Conservation (phyloP, 352 stramenopile species). For the Globisporangium acanthophoron region DNA sequence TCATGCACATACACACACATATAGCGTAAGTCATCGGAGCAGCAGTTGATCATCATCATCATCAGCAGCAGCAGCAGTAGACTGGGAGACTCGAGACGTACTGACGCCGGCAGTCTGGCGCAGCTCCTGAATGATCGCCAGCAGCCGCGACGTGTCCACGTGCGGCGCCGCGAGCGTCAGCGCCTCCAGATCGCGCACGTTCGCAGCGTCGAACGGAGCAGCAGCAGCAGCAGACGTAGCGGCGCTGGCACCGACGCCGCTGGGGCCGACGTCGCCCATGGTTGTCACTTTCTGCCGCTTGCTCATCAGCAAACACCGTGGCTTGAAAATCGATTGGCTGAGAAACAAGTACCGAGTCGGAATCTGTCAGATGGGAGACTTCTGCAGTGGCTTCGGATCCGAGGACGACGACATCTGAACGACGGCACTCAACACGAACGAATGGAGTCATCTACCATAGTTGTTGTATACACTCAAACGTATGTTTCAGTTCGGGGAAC, state of each 20-base stretch:
- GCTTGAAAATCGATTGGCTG: too few species aligned
- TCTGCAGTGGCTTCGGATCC: too few species aligned
- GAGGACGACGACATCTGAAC: too few species aligned
- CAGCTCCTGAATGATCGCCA: constrained; percentile 67
- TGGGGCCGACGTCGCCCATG: constrained; percentile 1
- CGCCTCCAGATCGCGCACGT: constrained; percentile 19
- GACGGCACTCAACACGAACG: too few species aligned
- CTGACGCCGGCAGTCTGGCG: constrained; percentile 53
- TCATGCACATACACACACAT: not conserved
- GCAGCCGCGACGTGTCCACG: constrained; percentile 33
- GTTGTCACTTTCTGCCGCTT: constrained; percentile 1
- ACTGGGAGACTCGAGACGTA: constrained; percentile 17
- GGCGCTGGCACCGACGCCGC: not conserved
- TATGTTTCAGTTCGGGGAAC: too few species aligned
- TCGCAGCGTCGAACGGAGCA: constrained; percentile 7
- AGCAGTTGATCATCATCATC: not conserved
- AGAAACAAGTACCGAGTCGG: too few species aligned
- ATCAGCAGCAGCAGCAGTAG: not conserved
- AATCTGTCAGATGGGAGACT: too few species aligned
- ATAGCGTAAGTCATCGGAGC: not conserved
- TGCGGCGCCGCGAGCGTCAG: constrained; percentile 27
- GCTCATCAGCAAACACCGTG: too few species aligned
- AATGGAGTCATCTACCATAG: too few species aligned
- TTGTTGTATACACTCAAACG: too few species aligned
- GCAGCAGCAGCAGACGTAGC: not conserved